Evolutionary conservation across 208 protist genomes (phyloP).

Genomic region (Crithidia brevicula): DNA sequence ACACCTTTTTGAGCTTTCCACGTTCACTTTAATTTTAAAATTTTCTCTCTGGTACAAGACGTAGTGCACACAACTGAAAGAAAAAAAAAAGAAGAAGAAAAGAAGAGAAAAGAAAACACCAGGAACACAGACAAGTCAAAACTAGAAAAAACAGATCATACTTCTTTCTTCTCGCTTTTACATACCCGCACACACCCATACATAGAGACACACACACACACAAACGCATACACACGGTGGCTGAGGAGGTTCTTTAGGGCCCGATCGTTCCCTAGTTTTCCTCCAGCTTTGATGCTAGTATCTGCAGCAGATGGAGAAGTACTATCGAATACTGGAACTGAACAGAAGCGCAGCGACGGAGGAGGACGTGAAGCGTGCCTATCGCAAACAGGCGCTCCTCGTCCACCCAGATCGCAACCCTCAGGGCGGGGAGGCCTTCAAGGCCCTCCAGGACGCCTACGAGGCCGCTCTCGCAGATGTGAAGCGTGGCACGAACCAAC

Average conservation of each 20-base stretch:
- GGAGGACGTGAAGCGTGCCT: conserved; percentile 91
- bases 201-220: no score
- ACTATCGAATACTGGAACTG: conserved; percentile 77
- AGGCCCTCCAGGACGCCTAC: conserved; percentile 94
- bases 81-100: neutral
- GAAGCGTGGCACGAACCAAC: conserved; percentile 15
- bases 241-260: no score
- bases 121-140: no score
- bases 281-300: neutral
- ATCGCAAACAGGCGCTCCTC: conserved; percentile 90
- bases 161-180: no score
- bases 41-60: no score
- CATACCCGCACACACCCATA: no score
- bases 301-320: conserved; percentile 28
- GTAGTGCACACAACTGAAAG: neutral
- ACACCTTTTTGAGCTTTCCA: no score
- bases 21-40: no score
- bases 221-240: no score
- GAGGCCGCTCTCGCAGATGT: conserved; percentile 90
- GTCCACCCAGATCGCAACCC: conserved; percentile 95
- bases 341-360: conserved; percentile 60
- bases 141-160: no score
- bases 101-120: no score
- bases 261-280: conserved; percentile 7
- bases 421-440: conserved; percentile 77